Evolutionary conservation across 2,329 filamentous ascomycete genomes (phyloP).

Genomic region (Alternaria consortialis): DNA sequence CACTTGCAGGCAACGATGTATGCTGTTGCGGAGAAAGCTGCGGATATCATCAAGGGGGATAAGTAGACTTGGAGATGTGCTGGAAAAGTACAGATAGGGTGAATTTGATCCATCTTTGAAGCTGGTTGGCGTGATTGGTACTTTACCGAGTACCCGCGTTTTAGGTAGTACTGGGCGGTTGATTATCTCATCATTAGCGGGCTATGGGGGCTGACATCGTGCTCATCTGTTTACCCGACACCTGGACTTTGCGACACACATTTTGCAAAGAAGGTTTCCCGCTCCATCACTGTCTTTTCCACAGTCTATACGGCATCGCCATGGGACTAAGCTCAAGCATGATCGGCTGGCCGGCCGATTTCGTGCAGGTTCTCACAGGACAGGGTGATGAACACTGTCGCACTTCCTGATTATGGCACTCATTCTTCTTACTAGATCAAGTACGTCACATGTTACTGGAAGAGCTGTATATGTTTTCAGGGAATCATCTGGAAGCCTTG

Average conservation of each 20-base stretch:
- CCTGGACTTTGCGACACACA: no score
- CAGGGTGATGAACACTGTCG: background rate
- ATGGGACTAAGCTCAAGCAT: background rate
- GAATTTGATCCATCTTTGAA: background rate
- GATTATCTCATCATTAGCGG: no score
- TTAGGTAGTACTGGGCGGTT: no score
- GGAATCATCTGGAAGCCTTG: background rate
- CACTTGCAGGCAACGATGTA: slow-evolving; percentile 39
- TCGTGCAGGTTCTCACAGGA: background rate
- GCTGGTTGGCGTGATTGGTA: background rate
- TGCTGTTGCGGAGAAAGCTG: slow-evolving; percentile 38
- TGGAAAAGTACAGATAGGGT: background rate
- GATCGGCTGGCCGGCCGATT: background rate
- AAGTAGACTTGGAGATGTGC: background rate
- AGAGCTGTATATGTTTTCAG: background rate
- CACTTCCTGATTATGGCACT: no score
- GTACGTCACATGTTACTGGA: background rate
- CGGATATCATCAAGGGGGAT: slow-evolving; percentile 35
- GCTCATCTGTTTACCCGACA: no score
- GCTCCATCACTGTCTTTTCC: background rate
- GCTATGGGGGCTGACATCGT: no score
- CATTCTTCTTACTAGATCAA: background rate
- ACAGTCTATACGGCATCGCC: background rate
- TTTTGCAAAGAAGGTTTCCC: background rate
- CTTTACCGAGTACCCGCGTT: no score